Evolutionary conservation across 441 rosid species (phyloP).

Genomic region (Daphne laureola): DNA sequence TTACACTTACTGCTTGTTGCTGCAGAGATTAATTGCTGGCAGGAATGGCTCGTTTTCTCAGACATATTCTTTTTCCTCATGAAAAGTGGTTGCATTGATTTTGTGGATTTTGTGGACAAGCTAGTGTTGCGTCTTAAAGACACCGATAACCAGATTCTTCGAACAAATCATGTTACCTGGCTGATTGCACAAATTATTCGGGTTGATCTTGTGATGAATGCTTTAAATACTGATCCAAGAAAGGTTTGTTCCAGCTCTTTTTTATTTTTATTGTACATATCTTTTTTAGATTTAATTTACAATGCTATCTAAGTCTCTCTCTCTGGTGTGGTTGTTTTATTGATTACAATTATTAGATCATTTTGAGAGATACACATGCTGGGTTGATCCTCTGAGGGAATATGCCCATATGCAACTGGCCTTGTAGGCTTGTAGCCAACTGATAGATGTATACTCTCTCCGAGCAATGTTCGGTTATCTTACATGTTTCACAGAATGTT

Average conservation of each 20-base stretch:
- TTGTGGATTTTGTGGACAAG: constrained; percentile 94
- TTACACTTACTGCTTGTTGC: constrained; percentile 3
- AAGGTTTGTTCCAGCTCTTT: constrained; percentile 41
- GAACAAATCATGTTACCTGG: constrained; percentile 98
- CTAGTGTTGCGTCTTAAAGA: constrained; percentile 65
- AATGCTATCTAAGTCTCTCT: constrained; percentile 2
- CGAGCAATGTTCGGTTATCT: no score
- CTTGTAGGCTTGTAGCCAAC: no score
- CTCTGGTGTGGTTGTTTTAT: constrained; percentile 5
- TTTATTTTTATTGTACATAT: neutral
- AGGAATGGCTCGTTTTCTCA: constrained; percentile 96
- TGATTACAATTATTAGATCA: no score
- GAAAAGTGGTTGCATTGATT: constrained; percentile 93
- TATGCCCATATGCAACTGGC: no score
- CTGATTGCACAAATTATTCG: constrained; percentile 85
- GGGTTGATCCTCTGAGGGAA: no score
- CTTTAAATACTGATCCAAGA: constrained; percentile 71
- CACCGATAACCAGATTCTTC: constrained; percentile 75
- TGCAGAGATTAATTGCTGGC: constrained; percentile 98
- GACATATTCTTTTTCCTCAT: constrained; percentile 79
- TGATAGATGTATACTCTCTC: no score
- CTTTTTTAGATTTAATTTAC: neutral
- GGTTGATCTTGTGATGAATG: constrained; percentile 74
- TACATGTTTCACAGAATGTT: no score
- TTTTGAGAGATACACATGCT: no score